phyloP scores from a whole-genome alignment of 768 basidiomycete genomes.

The Amylocystis lapponica region DNA sequence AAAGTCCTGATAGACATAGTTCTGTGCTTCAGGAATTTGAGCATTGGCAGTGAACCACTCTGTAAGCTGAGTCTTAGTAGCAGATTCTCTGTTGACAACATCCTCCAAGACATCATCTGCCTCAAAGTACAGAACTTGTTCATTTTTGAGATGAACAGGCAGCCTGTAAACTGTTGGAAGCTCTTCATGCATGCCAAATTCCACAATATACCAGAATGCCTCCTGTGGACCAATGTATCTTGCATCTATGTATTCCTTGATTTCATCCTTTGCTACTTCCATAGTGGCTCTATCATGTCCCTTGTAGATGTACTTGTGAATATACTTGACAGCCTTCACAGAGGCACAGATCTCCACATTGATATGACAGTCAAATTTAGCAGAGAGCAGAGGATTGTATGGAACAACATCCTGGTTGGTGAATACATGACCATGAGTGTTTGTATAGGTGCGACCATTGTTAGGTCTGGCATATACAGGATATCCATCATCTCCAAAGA shows the following conservation, averaged over 20 bases:
- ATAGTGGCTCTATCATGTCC: slow-evolving; percentile 37
- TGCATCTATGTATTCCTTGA: slow-evolving; percentile 29
- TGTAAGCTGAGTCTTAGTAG: slow-evolving; percentile 26
- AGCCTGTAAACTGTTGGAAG: slow-evolving; percentile 36
- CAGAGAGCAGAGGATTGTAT: slow-evolving; percentile 30
- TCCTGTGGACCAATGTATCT: slow-evolving; percentile 35
- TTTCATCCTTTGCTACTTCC: slow-evolving; percentile 29
- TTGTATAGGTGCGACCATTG: slow-evolving; percentile 25
- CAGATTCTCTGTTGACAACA: slow-evolving; percentile 7
- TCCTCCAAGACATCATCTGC: slow-evolving; percentile 22
- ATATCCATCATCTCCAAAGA: slow-evolving; percentile 35
- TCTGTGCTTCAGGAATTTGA: slow-evolving; percentile 9
- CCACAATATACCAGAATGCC: slow-evolving; percentile 30
- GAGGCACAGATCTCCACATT: slow-evolving; percentile 40
- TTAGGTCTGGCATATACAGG: slow-evolving; percentile 30
- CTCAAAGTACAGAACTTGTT: slow-evolving; percentile 33
- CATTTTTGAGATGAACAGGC: slow-evolving; percentile 35
- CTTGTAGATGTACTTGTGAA: slow-evolving; percentile 47
- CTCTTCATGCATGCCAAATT: no score
- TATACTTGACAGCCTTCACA: slow-evolving; percentile 38
- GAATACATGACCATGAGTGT: slow-evolving; percentile 21
- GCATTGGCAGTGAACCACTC: slow-evolving; percentile 20
- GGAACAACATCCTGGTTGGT: slow-evolving; percentile 39
- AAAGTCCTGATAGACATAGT: slow-evolving; percentile 33
- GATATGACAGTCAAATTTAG: slow-evolving; percentile 40